Conservation (phyloP, 2,329 filamentous ascomycete species). For the Aspergillus sp. region DNA sequence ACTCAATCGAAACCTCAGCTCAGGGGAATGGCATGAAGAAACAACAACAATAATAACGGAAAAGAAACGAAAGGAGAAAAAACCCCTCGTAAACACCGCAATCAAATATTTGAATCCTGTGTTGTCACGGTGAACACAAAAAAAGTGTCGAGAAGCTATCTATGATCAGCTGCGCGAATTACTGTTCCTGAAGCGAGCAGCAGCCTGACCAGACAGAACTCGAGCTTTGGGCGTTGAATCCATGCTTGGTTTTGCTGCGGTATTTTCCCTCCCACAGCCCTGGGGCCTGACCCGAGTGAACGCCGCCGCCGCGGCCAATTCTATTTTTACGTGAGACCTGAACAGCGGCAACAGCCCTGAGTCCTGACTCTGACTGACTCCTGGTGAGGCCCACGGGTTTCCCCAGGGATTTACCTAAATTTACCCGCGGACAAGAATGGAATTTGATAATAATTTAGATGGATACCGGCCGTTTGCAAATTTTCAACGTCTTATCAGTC, state of each 20-base stretch:
- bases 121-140: neutral
- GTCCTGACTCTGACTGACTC: neutral
- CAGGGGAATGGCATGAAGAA: neutral
- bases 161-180: constrained; percentile 32
- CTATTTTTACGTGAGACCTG: constrained; percentile 13
- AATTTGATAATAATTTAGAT: neutral
- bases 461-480: neutral
- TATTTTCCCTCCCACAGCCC: constrained; percentile 3
- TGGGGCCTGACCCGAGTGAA: too few relatives aligned
- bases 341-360: neutral
- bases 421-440: neutral
- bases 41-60: neutral
- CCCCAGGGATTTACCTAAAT: constrained; percentile 9
- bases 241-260: constrained; percentile 1
- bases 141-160: neutral
- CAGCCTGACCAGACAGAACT: neutral
- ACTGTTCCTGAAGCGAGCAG: constrained; percentile 18
- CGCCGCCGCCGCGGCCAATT: neutral
- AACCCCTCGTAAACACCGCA: neutral
- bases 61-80: neutral
- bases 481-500: neutral
- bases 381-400: constrained; percentile 6
- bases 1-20: neutral
- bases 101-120: neutral
- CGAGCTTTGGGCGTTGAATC: neutral